Base-by-base conservation (phyloP, 116 monocot species). In the Dioscorea cayenensis region DNA sequence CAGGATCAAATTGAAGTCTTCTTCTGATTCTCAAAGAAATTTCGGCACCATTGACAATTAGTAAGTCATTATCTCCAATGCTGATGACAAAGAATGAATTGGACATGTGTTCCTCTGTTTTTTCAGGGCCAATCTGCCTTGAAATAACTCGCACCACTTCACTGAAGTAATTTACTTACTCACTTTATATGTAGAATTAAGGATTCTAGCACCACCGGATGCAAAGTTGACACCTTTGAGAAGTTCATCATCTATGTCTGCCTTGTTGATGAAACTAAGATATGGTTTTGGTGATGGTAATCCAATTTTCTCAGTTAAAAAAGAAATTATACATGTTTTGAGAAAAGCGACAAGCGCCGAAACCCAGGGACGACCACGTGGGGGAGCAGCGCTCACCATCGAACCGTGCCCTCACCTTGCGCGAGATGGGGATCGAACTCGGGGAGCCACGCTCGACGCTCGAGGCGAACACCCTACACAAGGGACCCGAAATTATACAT, bases 161-260 rank as follows among this genome's bases (percentile, higher is more conserved):
- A 19, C 21, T 22, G 58, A 58, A 58, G 58, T 10, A 58, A 14
- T 10, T n/a, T 58, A 58, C 16, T n/a, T 58, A 3, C 12, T 58
- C 16, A 85, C 85, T 20, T 63, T 12, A 37, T 82, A 76, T 38
- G 82, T 85, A 12, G 73, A 66, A 22, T 76, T 75, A 1, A 78
- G 22, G 66, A 82, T 43, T 38, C 85, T 82, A 6, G 79, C 85
- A 43, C 85, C 82, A 37, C 82, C 85, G 0, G 85, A 85, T 36
- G 82, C 85, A 36, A 85, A 85, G 73, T 62, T 85, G 37, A 85
- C 70, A 19, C 85, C 85, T 17, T 65, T 52, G 48, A 82, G 61
- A 29, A 71, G 80, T 14, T 51, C 76, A 28, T 71, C 52, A 3
- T 75, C 76, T 9, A 58, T 60, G 68, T 71, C 79, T 14, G 76